Evolutionary conservation across 345 rosid species (phyloP).

Genomic region (Sonneratia caseolaris): DNA sequence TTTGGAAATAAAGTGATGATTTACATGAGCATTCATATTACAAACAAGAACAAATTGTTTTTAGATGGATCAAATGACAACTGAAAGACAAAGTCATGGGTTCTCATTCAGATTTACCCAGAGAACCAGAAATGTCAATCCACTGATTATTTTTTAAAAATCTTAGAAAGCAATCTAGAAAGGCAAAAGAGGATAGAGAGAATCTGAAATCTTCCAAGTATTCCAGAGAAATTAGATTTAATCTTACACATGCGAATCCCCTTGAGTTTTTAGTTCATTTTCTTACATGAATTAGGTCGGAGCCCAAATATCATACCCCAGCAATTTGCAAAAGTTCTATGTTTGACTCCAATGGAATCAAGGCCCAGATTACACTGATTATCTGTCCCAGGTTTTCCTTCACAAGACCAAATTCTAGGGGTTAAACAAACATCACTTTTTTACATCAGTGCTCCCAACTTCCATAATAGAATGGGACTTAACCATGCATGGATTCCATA

Average conservation of each 20-base stretch:
- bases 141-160: no score
- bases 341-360: background rate
- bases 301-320: no score
- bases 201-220: background rate
- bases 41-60: background rate
- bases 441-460: background rate
- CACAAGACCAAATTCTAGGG: background rate
- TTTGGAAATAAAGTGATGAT: background rate
- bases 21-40: background rate
- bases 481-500: constrained; percentile 4
- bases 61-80: no score
- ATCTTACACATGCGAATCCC: background rate
- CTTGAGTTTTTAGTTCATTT: background rate
- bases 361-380: background rate
- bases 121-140: no score
- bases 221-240: background rate
- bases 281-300: background rate
- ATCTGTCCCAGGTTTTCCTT: background rate
- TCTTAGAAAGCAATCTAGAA: no score
- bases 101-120: no score
- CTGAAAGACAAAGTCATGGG: no score
- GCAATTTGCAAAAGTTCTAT: no score
- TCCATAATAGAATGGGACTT: background rate
- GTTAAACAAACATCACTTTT: background rate
- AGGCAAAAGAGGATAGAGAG: background rate